Evolutionary conservation across 306 rosid genomes (phyloP).

Genomic region (Quercus suber): DNA sequence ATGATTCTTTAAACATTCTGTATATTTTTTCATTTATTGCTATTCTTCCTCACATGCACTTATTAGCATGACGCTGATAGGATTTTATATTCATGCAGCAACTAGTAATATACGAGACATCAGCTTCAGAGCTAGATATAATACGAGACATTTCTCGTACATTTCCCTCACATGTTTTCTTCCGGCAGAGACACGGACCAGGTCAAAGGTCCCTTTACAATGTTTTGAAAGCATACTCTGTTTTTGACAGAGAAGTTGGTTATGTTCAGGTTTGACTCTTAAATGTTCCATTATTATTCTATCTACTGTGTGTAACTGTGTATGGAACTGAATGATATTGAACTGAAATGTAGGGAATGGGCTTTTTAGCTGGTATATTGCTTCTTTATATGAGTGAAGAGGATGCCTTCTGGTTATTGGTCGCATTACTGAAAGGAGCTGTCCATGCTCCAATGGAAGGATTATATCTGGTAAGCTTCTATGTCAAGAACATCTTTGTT

Average conservation of each 20-base stretch:
- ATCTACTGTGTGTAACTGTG: background rate
- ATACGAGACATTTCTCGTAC: constrained; percentile 97
- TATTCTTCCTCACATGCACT: background rate
- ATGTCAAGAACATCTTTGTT: constrained; percentile 2
- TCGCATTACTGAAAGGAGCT: constrained; percentile 95
- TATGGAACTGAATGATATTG: constrained; percentile 18
- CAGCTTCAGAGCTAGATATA: constrained; percentile 92
- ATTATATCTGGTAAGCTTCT: constrained; percentile 69
- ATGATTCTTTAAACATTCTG: background rate
- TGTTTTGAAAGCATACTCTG: constrained; percentile 94
- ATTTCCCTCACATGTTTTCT: constrained; percentile 95
- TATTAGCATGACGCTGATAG: constrained; percentile 23
- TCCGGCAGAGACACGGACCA: constrained; percentile 98
- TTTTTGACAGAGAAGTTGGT: constrained; percentile 94
- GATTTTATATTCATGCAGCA: constrained; percentile 56
- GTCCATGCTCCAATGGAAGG: constrained; percentile 99
- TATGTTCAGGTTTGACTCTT: constrained; percentile 83
- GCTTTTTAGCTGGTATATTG: constrained; percentile 90
- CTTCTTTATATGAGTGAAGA: constrained; percentile 99
- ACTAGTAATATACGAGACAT: constrained; percentile 95
- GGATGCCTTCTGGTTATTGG: constrained; percentile 97
- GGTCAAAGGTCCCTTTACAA: constrained; percentile 98
- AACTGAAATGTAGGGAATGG: constrained; percentile 88
- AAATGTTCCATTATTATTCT: constrained; percentile 9
- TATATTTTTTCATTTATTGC: background rate